Conservation (phyloP, 2,329 filamentous ascomycete species). For the Exophiala sp. region DNA sequence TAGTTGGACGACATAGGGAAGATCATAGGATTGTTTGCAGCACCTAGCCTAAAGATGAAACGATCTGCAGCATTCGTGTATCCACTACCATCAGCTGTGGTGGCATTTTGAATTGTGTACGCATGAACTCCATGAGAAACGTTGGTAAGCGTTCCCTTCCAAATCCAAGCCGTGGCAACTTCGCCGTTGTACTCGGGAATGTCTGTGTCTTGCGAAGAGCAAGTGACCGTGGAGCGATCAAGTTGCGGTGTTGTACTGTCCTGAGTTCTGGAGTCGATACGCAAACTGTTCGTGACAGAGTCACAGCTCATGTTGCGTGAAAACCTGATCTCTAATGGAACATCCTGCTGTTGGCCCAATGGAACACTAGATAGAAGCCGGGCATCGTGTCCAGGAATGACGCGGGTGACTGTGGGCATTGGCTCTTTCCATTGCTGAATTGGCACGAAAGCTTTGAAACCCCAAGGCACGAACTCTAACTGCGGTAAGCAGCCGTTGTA, state of each 20-base stretch:
- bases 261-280: conserved; percentile 53
- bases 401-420: conserved; percentile 57
- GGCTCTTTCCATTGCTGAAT: conserved; percentile 49
- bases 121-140: conserved; percentile 61
- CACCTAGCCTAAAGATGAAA: conserved; percentile 60
- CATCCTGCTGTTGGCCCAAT: conserved; percentile 39
- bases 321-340: conserved; percentile 56
- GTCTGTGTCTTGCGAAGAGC: conserved; percentile 38
- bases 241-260: conserved; percentile 43
- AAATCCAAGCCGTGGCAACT: conserved; percentile 55
- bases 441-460: conserved; percentile 60
- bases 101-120: conserved; percentile 55
- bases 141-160: conserved; percentile 47
- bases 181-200: conserved; percentile 47
- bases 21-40: conserved; percentile 57
- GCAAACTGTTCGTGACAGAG: conserved; percentile 49
- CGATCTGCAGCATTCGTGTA: conserved; percentile 55
- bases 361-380: conserved; percentile 51
- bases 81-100: conserved; percentile 33
- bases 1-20: conserved; percentile 58
- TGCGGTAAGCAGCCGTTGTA: conserved; percentile 55
- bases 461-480: conserved; percentile 54
- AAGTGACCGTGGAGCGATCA: conserved; percentile 45
- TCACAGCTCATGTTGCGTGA: conserved; percentile 60
- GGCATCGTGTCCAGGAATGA: conserved; percentile 59